phyloP scores from a whole-genome alignment of 345 rosid species.

The Trapa incisa region DNA sequence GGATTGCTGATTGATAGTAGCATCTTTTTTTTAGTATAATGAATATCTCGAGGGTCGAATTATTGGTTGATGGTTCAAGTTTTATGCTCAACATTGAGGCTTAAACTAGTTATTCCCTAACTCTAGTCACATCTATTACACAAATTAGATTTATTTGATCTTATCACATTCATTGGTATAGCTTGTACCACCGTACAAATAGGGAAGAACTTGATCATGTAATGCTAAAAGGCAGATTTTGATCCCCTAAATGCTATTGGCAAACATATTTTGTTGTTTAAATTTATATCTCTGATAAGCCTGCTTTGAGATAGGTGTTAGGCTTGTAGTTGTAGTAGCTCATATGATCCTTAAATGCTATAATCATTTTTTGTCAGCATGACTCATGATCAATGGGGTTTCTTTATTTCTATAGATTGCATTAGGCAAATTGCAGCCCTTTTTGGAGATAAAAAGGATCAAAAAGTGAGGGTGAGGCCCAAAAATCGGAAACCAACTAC shows the following conservation, averaged over 20 bases:
- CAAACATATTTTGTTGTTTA: too few species aligned
- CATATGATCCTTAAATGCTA: background rate
- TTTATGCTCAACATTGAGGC: background rate
- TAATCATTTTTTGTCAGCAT: background rate
- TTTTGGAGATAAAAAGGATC: conserved; percentile 43
- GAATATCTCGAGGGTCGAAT: background rate
- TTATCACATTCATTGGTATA: too few species aligned
- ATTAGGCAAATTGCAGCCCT: conserved; percentile 47
- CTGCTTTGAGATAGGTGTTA: background rate
- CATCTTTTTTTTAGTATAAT: background rate
- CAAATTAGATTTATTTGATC: background rate
- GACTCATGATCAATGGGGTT: conserved; percentile 18
- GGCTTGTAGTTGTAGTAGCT: background rate
- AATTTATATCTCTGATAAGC: too few species aligned
- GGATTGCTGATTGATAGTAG: background rate
- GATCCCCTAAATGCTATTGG: too few species aligned
- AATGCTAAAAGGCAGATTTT: too few species aligned
- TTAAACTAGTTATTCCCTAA: background rate
- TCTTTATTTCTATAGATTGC: conserved; percentile 35
- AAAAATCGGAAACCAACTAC: conserved; percentile 67
- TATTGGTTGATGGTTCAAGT: background rate
- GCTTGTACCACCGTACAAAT: too few species aligned
- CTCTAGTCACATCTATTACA: background rate
- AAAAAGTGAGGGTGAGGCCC: conserved; percentile 62
- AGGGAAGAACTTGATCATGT: too few species aligned